phyloP scores from a whole-genome alignment of 768 basidiomycete species.

The Boletus rubropictus region DNA sequence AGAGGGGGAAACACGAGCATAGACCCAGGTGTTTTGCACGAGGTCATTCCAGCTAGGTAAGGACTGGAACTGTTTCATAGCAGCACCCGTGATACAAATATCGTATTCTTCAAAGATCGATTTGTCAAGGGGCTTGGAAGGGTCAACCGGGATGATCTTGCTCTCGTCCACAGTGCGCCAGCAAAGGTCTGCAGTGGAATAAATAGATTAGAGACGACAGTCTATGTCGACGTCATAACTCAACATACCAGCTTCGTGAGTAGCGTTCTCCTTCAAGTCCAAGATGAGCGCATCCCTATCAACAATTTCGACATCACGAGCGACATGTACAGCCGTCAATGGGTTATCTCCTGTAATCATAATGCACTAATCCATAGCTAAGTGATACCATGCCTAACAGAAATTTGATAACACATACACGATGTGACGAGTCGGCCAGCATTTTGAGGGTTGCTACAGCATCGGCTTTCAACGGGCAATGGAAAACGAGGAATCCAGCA shows the following conservation, averaged over 20 bases:
- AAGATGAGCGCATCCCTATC: constrained; percentile 92
- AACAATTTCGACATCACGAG: constrained; percentile 93
- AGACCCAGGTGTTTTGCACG: constrained; percentile 95
- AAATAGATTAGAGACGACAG: not conserved
- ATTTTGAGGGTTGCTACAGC: constrained; percentile 88
- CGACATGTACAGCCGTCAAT: constrained; percentile 93
- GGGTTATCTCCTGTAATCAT: constrained; percentile 99
- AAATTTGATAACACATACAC: constrained; percentile 49
- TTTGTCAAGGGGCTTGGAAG: constrained; percentile 68
- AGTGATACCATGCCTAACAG: not conserved
- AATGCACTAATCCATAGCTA: constrained; percentile 57
- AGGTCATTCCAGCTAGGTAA: constrained; percentile 70
- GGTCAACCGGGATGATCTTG: constrained; percentile 82
- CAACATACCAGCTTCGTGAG: constrained; percentile 59
- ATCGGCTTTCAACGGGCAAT: constrained; percentile 93
- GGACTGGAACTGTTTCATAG: constrained; percentile 81
- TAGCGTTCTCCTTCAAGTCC: constrained; percentile 78
- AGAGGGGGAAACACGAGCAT: constrained; percentile 91
- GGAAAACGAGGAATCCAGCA: constrained; percentile 98
- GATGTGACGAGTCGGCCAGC: constrained; percentile 93
- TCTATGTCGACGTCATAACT: not conserved
- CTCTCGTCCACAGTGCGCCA: constrained; percentile 95
- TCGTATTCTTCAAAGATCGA: constrained; percentile 83
- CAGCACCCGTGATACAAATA: constrained; percentile 93
- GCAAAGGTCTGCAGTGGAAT: constrained; percentile 55